Percentiles rank a stretch among this genome's conserved stretches.
phyloP scores from a whole-genome alignment of 2,329 filamentous ascomycete genomes.

The Nemania serpens region DNA sequence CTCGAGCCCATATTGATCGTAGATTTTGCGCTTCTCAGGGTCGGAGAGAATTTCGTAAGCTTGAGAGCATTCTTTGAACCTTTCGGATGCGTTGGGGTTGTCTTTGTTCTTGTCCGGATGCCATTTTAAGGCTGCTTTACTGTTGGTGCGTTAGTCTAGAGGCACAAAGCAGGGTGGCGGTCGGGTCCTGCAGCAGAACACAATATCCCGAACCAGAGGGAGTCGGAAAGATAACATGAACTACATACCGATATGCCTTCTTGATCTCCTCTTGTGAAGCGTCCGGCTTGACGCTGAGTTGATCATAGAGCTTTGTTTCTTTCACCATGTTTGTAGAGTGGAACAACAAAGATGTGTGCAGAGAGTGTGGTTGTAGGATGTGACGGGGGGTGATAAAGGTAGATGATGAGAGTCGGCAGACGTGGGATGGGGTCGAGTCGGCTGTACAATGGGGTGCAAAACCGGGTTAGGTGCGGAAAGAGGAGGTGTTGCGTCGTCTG shows the following conservation, averaged over 20 bases:
- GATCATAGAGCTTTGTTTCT: constrained; percentile 94
- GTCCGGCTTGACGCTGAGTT: constrained; percentile 75
- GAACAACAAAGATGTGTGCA: constrained; percentile 5
- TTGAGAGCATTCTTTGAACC: constrained; percentile 97
- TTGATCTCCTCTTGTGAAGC: constrained; percentile 94
- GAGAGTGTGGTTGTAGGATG: neutral
- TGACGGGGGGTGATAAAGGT: neutral
- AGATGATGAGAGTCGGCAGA: neutral
- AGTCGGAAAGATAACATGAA: neutral
- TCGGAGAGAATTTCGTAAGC: constrained; percentile 98
- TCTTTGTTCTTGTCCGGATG: constrained; percentile 99
- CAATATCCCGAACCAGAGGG: too few relatives aligned
- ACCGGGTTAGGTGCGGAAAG: too few relatives aligned
- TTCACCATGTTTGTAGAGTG: constrained; percentile 72
- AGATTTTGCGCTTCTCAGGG: constrained; percentile 93
- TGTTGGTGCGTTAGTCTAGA: constrained; percentile 50
- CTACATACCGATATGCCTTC: constrained; percentile 82
- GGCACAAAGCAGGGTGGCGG: constrained; percentile 2
- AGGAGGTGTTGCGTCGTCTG: too few relatives aligned
- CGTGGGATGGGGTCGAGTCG: too few relatives aligned
- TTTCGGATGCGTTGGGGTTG: constrained; percentile 81
- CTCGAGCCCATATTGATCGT: constrained; percentile 93
- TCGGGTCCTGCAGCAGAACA: too few relatives aligned
- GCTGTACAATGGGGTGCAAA: too few relatives aligned
- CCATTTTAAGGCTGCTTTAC: constrained; percentile 86